These are phyloP conservation scores for Bryum argenteum DNA, from an alignment of 225 moss, liverwort and hornwort species.

Conservation along the genomic window DNA sequence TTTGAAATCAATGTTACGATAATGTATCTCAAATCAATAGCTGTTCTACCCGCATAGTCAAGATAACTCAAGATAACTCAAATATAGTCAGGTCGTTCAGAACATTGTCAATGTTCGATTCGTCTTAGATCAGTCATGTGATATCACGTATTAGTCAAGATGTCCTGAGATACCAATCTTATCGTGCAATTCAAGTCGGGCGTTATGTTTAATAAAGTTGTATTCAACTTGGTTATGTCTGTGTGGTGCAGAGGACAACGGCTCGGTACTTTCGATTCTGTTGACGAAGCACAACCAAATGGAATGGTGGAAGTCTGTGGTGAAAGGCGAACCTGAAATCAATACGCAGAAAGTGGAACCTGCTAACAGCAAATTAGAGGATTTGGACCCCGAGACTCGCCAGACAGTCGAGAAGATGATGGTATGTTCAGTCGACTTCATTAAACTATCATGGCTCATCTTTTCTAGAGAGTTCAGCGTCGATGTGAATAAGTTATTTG, in stretches of 20 bases:
- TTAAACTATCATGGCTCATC: background rate
- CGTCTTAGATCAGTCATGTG: background rate
- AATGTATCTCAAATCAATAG: background rate
- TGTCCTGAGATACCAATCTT: background rate
- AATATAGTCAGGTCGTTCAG: background rate
- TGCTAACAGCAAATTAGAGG: conserved; percentile 91
- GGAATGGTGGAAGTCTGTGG: conserved; percentile 93
- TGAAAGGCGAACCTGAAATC: conserved; percentile 93
- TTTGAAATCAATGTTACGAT: background rate
- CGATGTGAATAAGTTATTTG: conserved; percentile 9
- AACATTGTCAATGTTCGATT: background rate
- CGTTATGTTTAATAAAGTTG: background rate
- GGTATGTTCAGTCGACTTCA: conserved; percentile 42
- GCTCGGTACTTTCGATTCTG: conserved; percentile 73
- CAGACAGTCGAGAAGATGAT: conserved; percentile 99
- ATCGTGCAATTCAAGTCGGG: background rate
- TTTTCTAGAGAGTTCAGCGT: background rate
- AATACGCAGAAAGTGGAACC: conserved; percentile 97
- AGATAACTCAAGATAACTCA: background rate
- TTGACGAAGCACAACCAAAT: conserved; percentile 92
- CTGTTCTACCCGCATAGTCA: background rate
- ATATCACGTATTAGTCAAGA: background rate
- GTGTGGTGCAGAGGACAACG: conserved; percentile 67
- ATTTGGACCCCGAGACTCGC: conserved; percentile 90
- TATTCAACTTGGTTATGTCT: background rate